phyloP scores from a whole-genome alignment of 2,329 filamentous ascomycete species.

The Cercospora beticola region DNA sequence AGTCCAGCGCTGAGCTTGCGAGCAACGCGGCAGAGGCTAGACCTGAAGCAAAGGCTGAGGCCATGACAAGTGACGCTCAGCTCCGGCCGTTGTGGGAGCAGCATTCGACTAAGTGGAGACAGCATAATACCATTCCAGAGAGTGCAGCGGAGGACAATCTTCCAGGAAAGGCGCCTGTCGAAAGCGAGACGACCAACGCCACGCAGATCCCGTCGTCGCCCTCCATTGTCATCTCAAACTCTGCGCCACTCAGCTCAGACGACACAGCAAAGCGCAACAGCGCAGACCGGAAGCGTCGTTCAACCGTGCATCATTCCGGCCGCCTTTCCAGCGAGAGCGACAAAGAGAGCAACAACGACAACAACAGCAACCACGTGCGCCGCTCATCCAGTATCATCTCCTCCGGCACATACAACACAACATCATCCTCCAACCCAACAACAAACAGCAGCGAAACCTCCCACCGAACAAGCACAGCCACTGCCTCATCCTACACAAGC shows the following conservation, averaged over 20 bases:
- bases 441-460: slow-evolving; percentile 21
- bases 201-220: slow-evolving; percentile 24
- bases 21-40: background rate
- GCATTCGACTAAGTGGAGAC: slow-evolving; percentile 35
- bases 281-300: slow-evolving; percentile 17
- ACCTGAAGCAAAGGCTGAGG: slow-evolving; percentile 3
- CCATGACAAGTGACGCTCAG: slow-evolving; percentile 26
- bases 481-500: slow-evolving; percentile 1
- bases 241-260: slow-evolving; percentile 33
- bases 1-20: slow-evolving; percentile 7
- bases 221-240: slow-evolving; percentile 37
- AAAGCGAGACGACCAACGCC: background rate
- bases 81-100: slow-evolving; percentile 31
- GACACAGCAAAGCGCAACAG: slow-evolving; percentile 22
- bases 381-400: slow-evolving; percentile 34
- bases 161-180: slow-evolving; percentile 7
- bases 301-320: slow-evolving; percentile 25
- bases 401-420: slow-evolving; percentile 29
- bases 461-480: background rate
- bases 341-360: slow-evolving; percentile 21
- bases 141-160: slow-evolving; percentile 2
- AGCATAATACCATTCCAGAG: slow-evolving; percentile 26
- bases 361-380: slow-evolving; percentile 21
- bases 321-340: slow-evolving; percentile 26
- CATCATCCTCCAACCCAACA: slow-evolving; percentile 21